Evolutionary conservation across 2,329 filamentous ascomycete species (phyloP), one percentile per base, ranked within the genome.

Genomic region (Tympanopsis confertula): DNA sequence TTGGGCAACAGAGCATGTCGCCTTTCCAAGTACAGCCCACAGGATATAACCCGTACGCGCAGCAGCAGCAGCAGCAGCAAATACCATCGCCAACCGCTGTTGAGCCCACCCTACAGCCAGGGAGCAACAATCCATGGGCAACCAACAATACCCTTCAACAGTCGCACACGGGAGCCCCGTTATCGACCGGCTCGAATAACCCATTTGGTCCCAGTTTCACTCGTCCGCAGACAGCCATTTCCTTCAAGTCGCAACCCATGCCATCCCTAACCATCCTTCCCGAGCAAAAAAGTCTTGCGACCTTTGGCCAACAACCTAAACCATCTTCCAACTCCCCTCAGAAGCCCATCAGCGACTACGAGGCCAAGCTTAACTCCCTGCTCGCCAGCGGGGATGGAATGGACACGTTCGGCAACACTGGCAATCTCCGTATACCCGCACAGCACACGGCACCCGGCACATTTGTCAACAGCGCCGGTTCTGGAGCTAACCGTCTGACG

Each of bases 331-430:
- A 51, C 61, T 52, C 36, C 58, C 63, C 46, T 47, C 59, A 53
- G 38, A 65, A 65, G 50, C 67, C 73, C 43, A 51, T 77, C 46
- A 75, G 59, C 48, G 73, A 76, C 53, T 78, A 79, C 56, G 72
- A 79, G 54, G 78, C 82, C 18, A 82, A 76, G 52, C 81, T 98
- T 47, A 96, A 96, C 55, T 74, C 83, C 1, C 75, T 98, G 20
- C 75, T 98, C 33, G 74, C 87, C 3, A 78, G 73, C 18, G 88
- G 91, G 45, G 91, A 96, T 41, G 91, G 91, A 18, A 85, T 93
- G 67, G 91, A 98, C 55, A 98, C 91, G 0, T 98, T 93, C 56
- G 91, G 91, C 46, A 98, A 98, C 57, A 86, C 86, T n/a, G 91
- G 91, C 47, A 86, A 96, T 45, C 70, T 94, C 35, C 87, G 91